phyloP scores from a whole-genome alignment of 305 asterid species.

The Fraxinus velutina region DNA sequence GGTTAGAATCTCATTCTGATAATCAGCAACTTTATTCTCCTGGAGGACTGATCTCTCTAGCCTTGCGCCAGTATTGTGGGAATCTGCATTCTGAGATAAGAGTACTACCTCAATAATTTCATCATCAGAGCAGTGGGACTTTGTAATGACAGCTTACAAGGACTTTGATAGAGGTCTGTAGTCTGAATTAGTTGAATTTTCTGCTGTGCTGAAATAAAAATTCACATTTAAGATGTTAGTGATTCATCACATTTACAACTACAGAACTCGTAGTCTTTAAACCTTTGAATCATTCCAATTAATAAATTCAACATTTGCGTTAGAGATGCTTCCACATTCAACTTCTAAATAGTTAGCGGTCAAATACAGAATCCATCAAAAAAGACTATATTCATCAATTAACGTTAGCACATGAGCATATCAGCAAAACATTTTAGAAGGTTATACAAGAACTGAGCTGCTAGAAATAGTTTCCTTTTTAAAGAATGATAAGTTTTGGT shows the following conservation, averaged over 20 bases:
- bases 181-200: constrained; percentile 38
- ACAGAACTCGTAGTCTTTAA: neutral
- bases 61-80: constrained; percentile 32
- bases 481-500: neutral
- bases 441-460: neutral
- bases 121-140: constrained; percentile 34
- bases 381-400: neutral
- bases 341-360: neutral
- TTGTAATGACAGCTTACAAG: constrained; percentile 29
- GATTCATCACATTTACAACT: neutral
- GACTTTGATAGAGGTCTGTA: constrained; percentile 36
- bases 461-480: neutral
- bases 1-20: constrained; percentile 50
- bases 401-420: neutral
- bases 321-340: neutral
- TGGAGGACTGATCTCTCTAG: constrained; percentile 29
- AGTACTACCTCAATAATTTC: constrained; percentile 47
- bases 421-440: neutral
- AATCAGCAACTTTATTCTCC: constrained; percentile 29
- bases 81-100: constrained; percentile 47
- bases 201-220: constrained; percentile 53
- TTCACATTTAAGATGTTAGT: constrained; percentile 20
- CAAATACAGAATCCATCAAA: neutral
- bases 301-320: neutral
- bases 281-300: neutral